Percentiles rank a stretch among this genome's conserved stretches.
Conservation (phyloP, 805 yeast species). For the Suhomyces sp. region DNA sequence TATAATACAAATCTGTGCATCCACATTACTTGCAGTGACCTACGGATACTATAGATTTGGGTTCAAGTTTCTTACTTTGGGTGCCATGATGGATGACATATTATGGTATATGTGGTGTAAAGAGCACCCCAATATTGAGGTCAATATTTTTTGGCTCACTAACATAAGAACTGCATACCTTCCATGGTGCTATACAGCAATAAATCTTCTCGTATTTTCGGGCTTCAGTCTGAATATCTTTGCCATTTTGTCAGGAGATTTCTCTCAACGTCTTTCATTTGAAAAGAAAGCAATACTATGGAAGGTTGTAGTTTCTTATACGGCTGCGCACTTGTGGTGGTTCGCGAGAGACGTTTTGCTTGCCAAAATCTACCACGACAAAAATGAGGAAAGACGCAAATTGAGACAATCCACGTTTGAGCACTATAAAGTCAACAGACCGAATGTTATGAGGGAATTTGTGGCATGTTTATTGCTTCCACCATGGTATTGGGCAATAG, state of each 20-base stretch:
- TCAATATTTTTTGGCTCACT: constrained; percentile 40
- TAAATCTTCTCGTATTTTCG: constrained; percentile 6
- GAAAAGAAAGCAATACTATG: constrained; percentile 5
- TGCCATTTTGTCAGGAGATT: neutral
- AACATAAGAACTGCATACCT: constrained; percentile 42
- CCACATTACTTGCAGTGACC: constrained; percentile 20
- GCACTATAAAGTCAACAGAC: constrained; percentile 10
- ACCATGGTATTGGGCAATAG: constrained; percentile 32
- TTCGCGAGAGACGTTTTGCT: constrained; percentile 19
- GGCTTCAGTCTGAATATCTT: constrained; percentile 4
- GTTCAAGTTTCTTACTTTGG: constrained; percentile 25
- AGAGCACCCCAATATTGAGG: constrained; percentile 38
- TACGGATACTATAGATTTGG: constrained; percentile 14
- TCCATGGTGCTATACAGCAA: constrained; percentile 25
- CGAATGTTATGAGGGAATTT: constrained; percentile 9
- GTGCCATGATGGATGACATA: constrained; percentile 34
- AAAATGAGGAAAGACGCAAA: constrained; percentile 11
- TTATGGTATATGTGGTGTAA: constrained; percentile 48
- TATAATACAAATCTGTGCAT: constrained; percentile 20
- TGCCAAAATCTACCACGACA: constrained; percentile 15
- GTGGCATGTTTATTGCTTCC: constrained; percentile 21
- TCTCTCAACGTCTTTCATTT: neutral
- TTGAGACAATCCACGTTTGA: constrained; percentile 12
- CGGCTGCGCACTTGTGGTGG: constrained; percentile 36
- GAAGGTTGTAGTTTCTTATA: constrained; percentile 8